Conservation (phyloP, 2,329 filamentous ascomycete species). For the Monosporascus sp. region DNA sequence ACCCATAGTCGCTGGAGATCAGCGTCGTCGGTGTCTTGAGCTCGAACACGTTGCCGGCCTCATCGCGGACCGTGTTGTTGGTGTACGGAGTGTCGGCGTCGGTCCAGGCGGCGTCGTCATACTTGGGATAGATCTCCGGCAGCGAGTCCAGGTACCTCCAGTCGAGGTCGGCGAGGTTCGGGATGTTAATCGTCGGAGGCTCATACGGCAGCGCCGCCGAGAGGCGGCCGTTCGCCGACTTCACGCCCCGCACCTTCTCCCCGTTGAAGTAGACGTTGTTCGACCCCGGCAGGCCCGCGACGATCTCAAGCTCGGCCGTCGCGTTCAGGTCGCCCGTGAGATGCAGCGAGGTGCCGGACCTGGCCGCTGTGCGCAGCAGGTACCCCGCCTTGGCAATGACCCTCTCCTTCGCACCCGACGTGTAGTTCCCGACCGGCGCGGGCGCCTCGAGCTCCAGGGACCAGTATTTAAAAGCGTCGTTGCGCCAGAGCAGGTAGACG, state of each 20-base stretch:
- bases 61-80: slow-evolving; percentile 45
- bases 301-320: slow-evolving; percentile 62
- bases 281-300: slow-evolving; percentile 49
- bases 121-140: slow-evolving; percentile 58
- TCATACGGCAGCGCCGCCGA: too few species aligned
- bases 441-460: slow-evolving; percentile 33
- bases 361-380: slow-evolving; percentile 53
- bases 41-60: too few species aligned
- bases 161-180: slow-evolving; percentile 49
- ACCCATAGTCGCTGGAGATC: slow-evolving; percentile 69
- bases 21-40: slow-evolving; percentile 58
- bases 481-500: slow-evolving; percentile 30
- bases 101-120: slow-evolving; percentile 66
- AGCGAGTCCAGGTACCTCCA: slow-evolving; percentile 70
- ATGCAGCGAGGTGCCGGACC: slow-evolving; percentile 50
- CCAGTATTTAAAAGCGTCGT: slow-evolving; percentile 66
- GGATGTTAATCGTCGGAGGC: slow-evolving; percentile 30
- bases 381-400: slow-evolving; percentile 61
- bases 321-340: slow-evolving; percentile 68
- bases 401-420: not conserved
- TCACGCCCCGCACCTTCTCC: slow-evolving; percentile 35
- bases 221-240: not conserved
- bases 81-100: slow-evolving; percentile 49
- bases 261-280: slow-evolving; percentile 59
- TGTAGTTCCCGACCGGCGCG: too few species aligned